Conservation (phyloP, 495 filamentous ascomycete genomes). For the Cladorrhinum samala region DNA sequence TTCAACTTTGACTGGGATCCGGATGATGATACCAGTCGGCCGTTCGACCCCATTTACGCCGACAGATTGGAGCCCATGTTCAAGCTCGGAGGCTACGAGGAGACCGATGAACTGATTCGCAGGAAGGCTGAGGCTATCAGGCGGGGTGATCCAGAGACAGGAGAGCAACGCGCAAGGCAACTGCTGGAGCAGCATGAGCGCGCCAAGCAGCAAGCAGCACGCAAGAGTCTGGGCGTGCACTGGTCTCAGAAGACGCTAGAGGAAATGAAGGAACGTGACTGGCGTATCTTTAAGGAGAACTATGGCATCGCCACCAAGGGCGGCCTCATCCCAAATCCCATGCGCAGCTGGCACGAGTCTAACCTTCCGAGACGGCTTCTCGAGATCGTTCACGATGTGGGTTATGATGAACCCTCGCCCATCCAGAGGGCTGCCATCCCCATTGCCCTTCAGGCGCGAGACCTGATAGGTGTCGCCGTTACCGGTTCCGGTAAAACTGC, state of each 20-base stretch:
- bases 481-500: slow-evolving; percentile 98
- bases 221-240: slow-evolving; percentile 76
- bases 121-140: slow-evolving; percentile 76
- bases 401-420: slow-evolving; percentile 88
- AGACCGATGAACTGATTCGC: slow-evolving; percentile 58
- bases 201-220: slow-evolving; percentile 61
- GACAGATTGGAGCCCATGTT: slow-evolving; percentile 60
- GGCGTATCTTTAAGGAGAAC: slow-evolving; percentile 99
- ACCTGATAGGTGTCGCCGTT: slow-evolving; percentile 95
- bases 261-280: slow-evolving; percentile 96
- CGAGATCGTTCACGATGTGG: slow-evolving; percentile 76
- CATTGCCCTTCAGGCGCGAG: slow-evolving; percentile 85
- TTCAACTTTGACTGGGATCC: slow-evolving; percentile 99
- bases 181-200: slow-evolving; percentile 70
- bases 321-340: slow-evolving; percentile 87
- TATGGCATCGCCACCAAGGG: slow-evolving; percentile 93
- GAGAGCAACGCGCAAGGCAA: slow-evolving; percentile 66
- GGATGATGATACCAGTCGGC: slow-evolving; percentile 87
- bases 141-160: slow-evolving; percentile 73
- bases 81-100: slow-evolving; percentile 76
- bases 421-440: slow-evolving; percentile 94
- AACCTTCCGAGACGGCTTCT: slow-evolving; percentile 71
- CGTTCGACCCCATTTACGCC: slow-evolving; percentile 86
- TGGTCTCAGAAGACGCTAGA: slow-evolving; percentile 96
- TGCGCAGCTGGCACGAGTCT: slow-evolving; percentile 92